Evolutionary conservation across 1,284 basidiomycete genomes (phyloP), one percentile per base, ranked within the genome.

Genomic region (Pterula multifida): DNA sequence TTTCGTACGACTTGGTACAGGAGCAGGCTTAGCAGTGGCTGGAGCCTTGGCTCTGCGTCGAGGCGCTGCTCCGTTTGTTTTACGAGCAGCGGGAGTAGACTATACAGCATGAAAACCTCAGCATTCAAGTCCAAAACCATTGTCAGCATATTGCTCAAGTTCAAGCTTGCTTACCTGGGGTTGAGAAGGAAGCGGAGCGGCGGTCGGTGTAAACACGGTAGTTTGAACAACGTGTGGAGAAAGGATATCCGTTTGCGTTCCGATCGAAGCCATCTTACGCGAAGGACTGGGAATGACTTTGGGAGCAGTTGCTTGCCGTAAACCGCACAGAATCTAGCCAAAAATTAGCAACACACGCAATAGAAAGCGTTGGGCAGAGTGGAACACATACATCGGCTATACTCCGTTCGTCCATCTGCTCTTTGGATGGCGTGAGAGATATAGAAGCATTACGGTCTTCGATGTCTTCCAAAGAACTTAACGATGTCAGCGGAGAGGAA

Each of bases 401-500:
- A 17, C 39, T 17, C 19, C 39, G 39, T 9, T 42, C 39, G 19
- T 42, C 39, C 6, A 42, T 6, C 6, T 6, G 28, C 15, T 32
- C 28, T 32, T 32, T 6, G 19, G 39, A 17, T 17, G n/a, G 9
- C 39, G 17, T 22, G 19, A n/a, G 6, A 6, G 9, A n/a, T 17
- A 42, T 42, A 4, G 21, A 42, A n/a, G 39, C 21, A 19, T 42
- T 55, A 39, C 64, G 63, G n/a, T 78, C 76, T 26, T 77, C 74
- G 15, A 60, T 59, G 51, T 81, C 82, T 46, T 82, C 81, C 49
- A 86, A 64, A 48, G 84, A 85, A 56, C 81, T 85, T 49, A 88
- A 63, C 1, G 83, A 85, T 17, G 85, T 87, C 45, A 88, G 65
- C 3, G 85, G 84, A 3, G 85, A 88, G 22, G 82, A 85, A 61